Evolutionary conservation across 2,329 filamentous ascomycete species (phyloP).

Genomic region (Sclerotinia nivalis): DNA sequence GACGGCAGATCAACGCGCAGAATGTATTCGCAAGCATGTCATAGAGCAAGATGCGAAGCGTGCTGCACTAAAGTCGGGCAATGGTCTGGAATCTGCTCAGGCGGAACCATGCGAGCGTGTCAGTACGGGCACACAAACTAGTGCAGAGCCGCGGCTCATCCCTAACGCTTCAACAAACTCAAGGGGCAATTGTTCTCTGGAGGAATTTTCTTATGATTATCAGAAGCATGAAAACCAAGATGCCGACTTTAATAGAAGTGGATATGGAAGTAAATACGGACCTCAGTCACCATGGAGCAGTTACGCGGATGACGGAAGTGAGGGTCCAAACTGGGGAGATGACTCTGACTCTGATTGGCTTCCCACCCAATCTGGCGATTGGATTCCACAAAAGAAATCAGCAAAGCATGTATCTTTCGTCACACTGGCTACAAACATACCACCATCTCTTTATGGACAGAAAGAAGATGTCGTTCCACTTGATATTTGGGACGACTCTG

Average conservation of each 20-base stretch:
- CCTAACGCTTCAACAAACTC: not conserved
- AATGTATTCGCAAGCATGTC: not conserved
- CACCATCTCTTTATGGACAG: not conserved
- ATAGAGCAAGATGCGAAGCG: not conserved
- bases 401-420: not conserved
- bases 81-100: not conserved
- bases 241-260: not conserved
- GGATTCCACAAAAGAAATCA: not conserved
- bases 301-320: not conserved
- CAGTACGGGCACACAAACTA: not conserved
- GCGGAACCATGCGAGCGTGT: not conserved
- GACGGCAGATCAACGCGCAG: conserved; percentile 4
- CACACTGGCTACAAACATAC: not conserved
- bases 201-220: not conserved
- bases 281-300: not conserved
- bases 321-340: not conserved
- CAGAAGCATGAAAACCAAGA: too few species aligned
- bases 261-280: not conserved
- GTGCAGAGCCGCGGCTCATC: too few species aligned
- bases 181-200: not conserved
- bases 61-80: not conserved
- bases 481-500: not conserved
- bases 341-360: not conserved
- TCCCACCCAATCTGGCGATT: not conserved
- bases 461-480: not conserved